Base-by-base conservation (phyloP, 1,284 basidiomycete species). In the Ustilago cynodontis region DNA sequence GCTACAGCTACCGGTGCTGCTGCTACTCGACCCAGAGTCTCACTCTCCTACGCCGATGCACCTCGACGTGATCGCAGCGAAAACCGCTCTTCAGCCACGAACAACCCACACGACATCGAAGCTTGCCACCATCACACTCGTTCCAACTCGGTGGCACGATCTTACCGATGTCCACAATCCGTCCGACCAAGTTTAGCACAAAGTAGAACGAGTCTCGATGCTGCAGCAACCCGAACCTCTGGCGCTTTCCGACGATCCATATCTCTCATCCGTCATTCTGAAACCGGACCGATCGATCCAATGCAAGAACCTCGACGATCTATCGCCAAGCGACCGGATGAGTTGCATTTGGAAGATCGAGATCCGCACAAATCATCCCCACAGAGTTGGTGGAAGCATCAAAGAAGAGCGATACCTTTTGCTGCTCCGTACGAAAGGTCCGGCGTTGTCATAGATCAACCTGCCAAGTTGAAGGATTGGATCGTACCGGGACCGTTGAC, bases 251-350 rank as follows among this genome's bases (percentile, higher is more conserved):
- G 65, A 10, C 28, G 64, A 24, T 65, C 71, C 24, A 47, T 68
- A 11, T 69, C 71, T 9, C 18, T 74, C 1, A 28, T 63, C 0
- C 33, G 55, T 20, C 35, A 39, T 11, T 22, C 52, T 7, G 59
- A 56, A 18, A n/a, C 39, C 10, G 63, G 24, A 28, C 73, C 73
- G 22, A 50, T 74, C 20, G 77, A 79, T 28, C 77, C 77, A 2
- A 64, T 74, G 59, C 61, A 60, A 24, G 77, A 79, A 43, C 78
- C 78, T 4, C 56, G 78, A 11, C 28, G 76, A 9, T 73, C 76
- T 1, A 80, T 80, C 26, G 55, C 58, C 41, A 74, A 75, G 29
- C 65, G 78, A 4, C 65, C 65, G 6, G 54, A 71, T 18, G 78
- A 80, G 26, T 52, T 67, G 13, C 39, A 60, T 22, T 41, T 75